Evolutionary conservation across 2,329 filamentous ascomycete genomes (phyloP), one percentile per base, ranked within the genome.

Genomic region (Calonectria naviculata): DNA sequence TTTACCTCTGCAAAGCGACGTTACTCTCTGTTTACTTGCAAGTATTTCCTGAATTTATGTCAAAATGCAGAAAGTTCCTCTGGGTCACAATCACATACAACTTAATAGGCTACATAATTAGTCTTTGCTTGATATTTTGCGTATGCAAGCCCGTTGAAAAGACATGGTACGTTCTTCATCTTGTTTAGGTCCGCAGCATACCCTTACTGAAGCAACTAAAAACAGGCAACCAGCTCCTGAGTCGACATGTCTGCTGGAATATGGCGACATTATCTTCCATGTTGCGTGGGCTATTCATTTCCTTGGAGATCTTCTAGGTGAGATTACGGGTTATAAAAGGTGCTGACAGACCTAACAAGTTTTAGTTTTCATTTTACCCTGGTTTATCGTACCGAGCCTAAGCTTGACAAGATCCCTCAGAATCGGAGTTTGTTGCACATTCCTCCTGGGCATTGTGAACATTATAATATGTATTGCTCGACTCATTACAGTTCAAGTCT

Each of bases 1-100:
- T 65, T 24, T 65, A 65, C 36, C 46, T 65, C 1, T 65, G 46
- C 24, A 65, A 65, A 42, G 62, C 47, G 21, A 24, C 62, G 9
- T 36, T 65, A 1, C 47, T 65, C 17, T 49, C 47, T 13, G 26
- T 31, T 6, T 65, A 65, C 26, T 26, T 65, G 19, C 31, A 29
- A 10, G 2, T 65, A 10, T 56, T 65, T 49, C 46, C 31, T 1
- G 47, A 54, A 31, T 65, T 65, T 7, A 65, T 65, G 62, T 31
- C 26, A n/a, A 65, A 56, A 24, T 41, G 34, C 17, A 52, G 34
- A 13, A 21, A 41, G 3, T 56, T 65, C 12, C 36, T 65, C 10
- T 42, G 47, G 36, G 36, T 9, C 26, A 65, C 62, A 3, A 54
- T 65, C 6, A n/a, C 17, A 10, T 65, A 54, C 28, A 65, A 54